Evolutionary conservation across 2,329 filamentous ascomycete species (phyloP).

Genomic region (Trichocomaceae sp.): DNA sequence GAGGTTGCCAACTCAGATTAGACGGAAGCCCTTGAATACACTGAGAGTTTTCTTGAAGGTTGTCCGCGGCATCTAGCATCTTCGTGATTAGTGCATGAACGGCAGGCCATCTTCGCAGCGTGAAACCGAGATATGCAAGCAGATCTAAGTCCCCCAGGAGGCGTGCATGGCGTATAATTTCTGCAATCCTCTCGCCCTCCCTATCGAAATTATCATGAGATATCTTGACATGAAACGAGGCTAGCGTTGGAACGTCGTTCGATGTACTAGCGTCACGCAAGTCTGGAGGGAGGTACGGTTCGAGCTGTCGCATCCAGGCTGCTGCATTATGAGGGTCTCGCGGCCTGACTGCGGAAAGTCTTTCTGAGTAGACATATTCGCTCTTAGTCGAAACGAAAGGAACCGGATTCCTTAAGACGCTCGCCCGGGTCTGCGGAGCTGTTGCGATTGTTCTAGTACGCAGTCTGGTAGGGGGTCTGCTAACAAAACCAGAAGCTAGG

Average conservation of each 20-base stretch:
- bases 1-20: slow-evolving; percentile 24
- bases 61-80: slow-evolving; percentile 33
- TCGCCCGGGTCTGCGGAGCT: neutral
- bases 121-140: slow-evolving; percentile 35
- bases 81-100: slow-evolving; percentile 34
- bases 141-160: slow-evolving; percentile 27
- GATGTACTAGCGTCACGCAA: slow-evolving; percentile 17
- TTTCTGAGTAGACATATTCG: neutral
- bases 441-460: slow-evolving; percentile 9
- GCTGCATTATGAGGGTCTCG: slow-evolving; percentile 19
- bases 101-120: slow-evolving; percentile 34
- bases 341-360: neutral
- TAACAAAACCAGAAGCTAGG: neutral
- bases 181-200: slow-evolving; percentile 26
- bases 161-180: slow-evolving; percentile 27
- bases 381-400: neutral
- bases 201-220: slow-evolving; percentile 14
- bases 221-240: neutral
- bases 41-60: slow-evolving; percentile 16
- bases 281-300: slow-evolving; percentile 27
- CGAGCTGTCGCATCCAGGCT: slow-evolving; percentile 31
- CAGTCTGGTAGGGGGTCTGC: neutral
- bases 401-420: neutral
- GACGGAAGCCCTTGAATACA: slow-evolving; percentile 20
- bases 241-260: slow-evolving; percentile 4